phyloP scores from a whole-genome alignment of 306 rosid species.

The Cucurbita maxima region DNA sequence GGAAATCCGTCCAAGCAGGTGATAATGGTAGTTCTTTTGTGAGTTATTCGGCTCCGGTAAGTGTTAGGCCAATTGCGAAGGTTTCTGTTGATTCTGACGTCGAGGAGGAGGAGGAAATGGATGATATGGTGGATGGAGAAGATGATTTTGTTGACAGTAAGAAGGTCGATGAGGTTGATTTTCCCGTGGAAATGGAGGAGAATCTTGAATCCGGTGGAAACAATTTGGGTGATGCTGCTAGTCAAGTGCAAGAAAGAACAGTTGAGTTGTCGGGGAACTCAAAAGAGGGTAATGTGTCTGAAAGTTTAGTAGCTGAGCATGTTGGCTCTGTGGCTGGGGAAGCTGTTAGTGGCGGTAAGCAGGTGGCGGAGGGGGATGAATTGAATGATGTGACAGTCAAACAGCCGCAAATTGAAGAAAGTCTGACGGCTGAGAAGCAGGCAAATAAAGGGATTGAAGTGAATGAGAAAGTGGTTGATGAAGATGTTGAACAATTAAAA shows the following conservation, averaged over 20 bases:
- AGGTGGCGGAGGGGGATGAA: conserved; percentile 4
- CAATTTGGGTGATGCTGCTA: conserved; percentile 7
- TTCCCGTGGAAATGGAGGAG: conserved; percentile 7
- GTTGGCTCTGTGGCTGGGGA: conserved; percentile 9
- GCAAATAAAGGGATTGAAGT: conserved; percentile 5
- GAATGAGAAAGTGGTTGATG: conserved; percentile 15
- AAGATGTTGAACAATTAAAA: neutral
- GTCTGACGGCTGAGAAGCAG: conserved; percentile 5
- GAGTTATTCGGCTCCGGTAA: conserved; percentile 10
- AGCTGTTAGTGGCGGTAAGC: conserved; percentile 3
- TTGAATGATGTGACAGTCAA: conserved; percentile 6
- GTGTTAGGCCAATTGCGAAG: conserved; percentile 39
- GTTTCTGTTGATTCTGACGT: conserved; percentile 32
- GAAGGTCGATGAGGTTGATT: conserved; percentile 10
- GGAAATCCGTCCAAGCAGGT: neutral
- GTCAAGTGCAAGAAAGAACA: conserved; percentile 15
- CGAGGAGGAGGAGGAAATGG: conserved; percentile 27
- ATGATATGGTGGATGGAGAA: conserved; percentile 4
- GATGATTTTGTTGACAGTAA: conserved; percentile 13
- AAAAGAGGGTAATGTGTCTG: conserved; percentile 7
- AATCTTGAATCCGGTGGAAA: neutral
- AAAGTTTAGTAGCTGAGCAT: conserved; percentile 8
- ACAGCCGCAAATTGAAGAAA: neutral
- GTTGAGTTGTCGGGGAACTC: conserved; percentile 11
- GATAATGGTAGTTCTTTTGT: conserved; percentile 1